Evolutionary conservation across 169 alveolate species (phyloP).

Genomic region (Cryptosporidium bovis): DNA sequence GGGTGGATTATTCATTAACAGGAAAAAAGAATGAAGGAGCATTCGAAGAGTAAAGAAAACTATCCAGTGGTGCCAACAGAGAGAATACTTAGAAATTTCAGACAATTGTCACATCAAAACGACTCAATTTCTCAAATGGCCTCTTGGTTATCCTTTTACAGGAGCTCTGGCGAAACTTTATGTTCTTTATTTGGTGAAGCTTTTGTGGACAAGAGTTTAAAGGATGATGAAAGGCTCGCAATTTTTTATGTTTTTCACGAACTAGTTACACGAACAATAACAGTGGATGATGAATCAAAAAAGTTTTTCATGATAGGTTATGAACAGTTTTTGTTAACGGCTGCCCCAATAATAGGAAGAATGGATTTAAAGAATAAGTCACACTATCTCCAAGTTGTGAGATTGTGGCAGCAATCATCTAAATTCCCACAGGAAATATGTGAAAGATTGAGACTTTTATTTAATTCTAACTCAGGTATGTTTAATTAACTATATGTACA

Average conservation of each 20-base stretch:
- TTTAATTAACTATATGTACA: neutral
- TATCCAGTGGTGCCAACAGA: constrained; percentile 65
- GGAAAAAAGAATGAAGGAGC: constrained; percentile 24
- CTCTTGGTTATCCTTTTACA: constrained; percentile 71
- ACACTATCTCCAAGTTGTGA: constrained; percentile 54
- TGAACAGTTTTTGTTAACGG: constrained; percentile 65
- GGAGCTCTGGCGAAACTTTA: constrained; percentile 56
- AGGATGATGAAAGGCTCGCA: constrained; percentile 55
- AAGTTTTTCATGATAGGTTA: constrained; percentile 59
- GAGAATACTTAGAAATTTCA: constrained; percentile 51
- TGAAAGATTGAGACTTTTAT: constrained; percentile 56
- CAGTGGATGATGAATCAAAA: constrained; percentile 45
- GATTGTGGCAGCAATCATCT: constrained; percentile 48
- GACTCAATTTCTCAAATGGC: constrained; percentile 75
- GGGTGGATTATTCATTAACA: neutral
- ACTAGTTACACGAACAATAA: constrained; percentile 57
- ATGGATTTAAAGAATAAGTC: constrained; percentile 50
- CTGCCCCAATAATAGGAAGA: constrained; percentile 65
- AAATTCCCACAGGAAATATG: constrained; percentile 64
- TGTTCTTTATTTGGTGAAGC: constrained; percentile 74
- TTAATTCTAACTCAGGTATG: constrained; percentile 65
- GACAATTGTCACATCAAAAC: constrained; percentile 59
- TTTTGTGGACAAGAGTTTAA: constrained; percentile 62
- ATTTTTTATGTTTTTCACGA: constrained; percentile 71
- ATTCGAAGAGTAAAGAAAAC: constrained; percentile 3